Evolutionary conservation across 108 stramenopile species (phyloP), one percentile per base, ranked within the genome.

Genomic region (Pseudonitzschia pungens): DNA sequence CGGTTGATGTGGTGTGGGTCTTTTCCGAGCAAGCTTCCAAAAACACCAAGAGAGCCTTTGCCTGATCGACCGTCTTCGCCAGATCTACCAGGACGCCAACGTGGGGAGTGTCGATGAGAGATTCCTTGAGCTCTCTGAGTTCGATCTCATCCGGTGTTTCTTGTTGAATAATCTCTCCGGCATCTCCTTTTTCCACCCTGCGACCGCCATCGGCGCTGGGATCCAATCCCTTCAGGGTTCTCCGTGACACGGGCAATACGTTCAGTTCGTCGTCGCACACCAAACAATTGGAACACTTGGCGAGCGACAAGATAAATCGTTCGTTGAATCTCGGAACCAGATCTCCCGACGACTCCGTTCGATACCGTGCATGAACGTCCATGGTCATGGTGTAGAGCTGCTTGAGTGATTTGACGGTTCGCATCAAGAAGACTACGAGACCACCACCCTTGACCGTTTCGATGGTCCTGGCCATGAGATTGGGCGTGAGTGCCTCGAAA

Each of bases 231-330:
- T 65, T 58, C 69, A 92, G 68, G 9, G 86, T 82, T 57, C 76
- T 81, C 45, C 81, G 82, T 24, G 89, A 92, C 22, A 99, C 63
- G 0, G 98, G 98, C 64, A 99, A 83, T 9, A 99, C 90, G 86
- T 99, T 99, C 71, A 99, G 80, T 81, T 99, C 99, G 68, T 99
- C 99, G 76, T 99, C 99, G 65, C 97, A 91, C 5, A 98, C 97
- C 44, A 99, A 79, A 73, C 97, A 97, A 72, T 87, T 89, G 28
- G 65, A 68, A 78, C 97, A 98, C 50, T 93, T 84, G 0, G 83
- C 95, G 42, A 99, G 73, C 42, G 91, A 93, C 51, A 99, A 78
- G 71, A 99, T 95, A 72, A 99, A 99, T 42, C 99, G 94, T 83
- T 99, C 99, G 81, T 99, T 99, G 87, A 99, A 99, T 16, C 99